Evolutionary conservation across 139 green algal species (phyloP), one percentile per base, ranked within the genome.

Genomic region (Chlamydomonas schloesseri): DNA sequence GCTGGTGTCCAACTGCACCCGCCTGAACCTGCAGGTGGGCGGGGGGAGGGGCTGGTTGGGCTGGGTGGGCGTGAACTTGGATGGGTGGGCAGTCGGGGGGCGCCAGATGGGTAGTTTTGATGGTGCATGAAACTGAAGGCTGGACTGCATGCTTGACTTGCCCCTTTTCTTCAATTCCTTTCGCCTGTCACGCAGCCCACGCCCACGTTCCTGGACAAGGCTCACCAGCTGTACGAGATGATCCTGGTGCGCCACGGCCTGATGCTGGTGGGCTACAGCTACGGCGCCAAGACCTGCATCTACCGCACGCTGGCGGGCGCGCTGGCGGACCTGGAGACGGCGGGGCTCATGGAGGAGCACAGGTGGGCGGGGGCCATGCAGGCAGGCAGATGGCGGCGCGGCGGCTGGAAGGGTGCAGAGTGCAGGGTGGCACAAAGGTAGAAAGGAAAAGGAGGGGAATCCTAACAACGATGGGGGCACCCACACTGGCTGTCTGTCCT

Each of bases 201-300:
- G 18, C 71, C 83, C 10, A 73, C 88, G 28, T 97, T 97, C 88
- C 88, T 97, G 36, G 92, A 94, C 46, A 97, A 97, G 90, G 68
- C 92, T 18, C 89, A 93, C 78, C 95, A 97, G 92, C 90, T 97
- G 75, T 97, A 97, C 84, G 94, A 97, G 88, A 97, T 96, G 95
- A 96, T 96, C 57, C 87, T 97, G 34, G 95, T 97, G 73, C 89
- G 95, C 14, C 95, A 97, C 85, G 95, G 95, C n/a, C 90, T 97
- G 14, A 97, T 97, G 95, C 77, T 97, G 58, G 95, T 97, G 50
- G 94, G 94, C 29, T 92, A 92, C 83, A 92, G 85, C 17, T 96
- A 92, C 85, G 89, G 93, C 65, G 88, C 89, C 74, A 97, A 97
- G 91, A 96, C 94, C 17, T 87, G 65, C 73, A 92, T 92, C 36